Evolutionary conservation across 345 rosid genomes (phyloP), one percentile per base, ranked within the genome.

Genomic region (Arabis alpina): DNA sequence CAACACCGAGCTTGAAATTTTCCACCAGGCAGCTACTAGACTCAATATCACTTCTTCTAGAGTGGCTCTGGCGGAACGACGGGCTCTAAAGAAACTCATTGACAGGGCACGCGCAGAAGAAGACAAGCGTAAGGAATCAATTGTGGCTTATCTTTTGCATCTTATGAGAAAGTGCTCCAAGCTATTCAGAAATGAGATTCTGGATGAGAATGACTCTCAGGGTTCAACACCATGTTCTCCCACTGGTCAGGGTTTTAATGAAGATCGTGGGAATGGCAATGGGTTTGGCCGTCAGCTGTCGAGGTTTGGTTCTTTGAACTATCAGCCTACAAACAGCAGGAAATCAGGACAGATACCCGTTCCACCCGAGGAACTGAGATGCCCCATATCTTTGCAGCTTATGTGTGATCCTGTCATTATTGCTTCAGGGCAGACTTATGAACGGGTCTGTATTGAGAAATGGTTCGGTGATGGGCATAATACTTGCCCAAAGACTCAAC

Each of bases 341-440:
- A 88, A 69, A 80, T 90, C 92, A 41, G 97, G 89, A 45, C 93
- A 82, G 73, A 80, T 90, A 73, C 78, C 90, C 0, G 51, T 87
- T 66, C 89, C 98, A 48, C 99, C 99, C 3, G 99, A 95, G 74
- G 99, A 95, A 77, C 76, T 95, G 79, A 88, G 97, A 72, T 95
- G 99, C 51, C 97, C 99, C 0, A 92, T 92, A 79, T 95, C 97
- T 5, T 76, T 95, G 83, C 99, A 92, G 74, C 92, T 95, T 59
- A 95, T 95, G 98, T 80, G 81, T 54, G 99, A 95, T 79, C 99
- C 99, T 6, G 98, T 95, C 52, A 87, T 95, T 66, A 88, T 95
- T 81, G 87, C 97, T 61, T 95, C 99, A 58, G 99, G 99, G 36
- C 98, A 95, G 83, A 95, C 99, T 5, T 95, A 92, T 53, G 98